These are phyloP conservation scores for Exophiala aquamarina DNA, from an alignment of 2,329 filamentous ascomycete species.

Conservation along the genomic window DNA sequence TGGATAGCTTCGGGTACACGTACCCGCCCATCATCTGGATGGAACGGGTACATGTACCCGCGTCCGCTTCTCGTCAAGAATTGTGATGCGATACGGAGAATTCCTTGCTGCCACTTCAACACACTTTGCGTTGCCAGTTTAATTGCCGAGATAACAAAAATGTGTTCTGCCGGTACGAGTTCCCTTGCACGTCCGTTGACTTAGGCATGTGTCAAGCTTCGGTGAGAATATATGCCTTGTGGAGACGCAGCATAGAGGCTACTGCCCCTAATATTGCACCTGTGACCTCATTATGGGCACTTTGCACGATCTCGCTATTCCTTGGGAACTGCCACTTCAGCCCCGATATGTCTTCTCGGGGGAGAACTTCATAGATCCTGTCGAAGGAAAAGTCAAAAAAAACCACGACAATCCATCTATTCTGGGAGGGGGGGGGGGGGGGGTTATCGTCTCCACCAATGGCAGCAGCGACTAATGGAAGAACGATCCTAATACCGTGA, in stretches of 20 bases:
- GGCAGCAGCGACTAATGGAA: slow-evolving; percentile 1
- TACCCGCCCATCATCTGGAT: background rate
- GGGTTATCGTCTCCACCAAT: slow-evolving; percentile 34
- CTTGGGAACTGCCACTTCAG: slow-evolving; percentile 28
- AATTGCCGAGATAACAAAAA: background rate
- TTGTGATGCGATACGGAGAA: background rate
- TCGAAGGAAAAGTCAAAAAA: slow-evolving; percentile 36
- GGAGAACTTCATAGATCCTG: slow-evolving; percentile 46
- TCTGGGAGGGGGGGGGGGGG: slow-evolving; percentile 36
- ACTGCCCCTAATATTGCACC: background rate
- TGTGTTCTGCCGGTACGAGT: background rate
- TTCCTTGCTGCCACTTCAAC: background rate
- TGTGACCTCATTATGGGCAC: background rate
- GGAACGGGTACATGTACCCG: too few species aligned
- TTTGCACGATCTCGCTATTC: slow-evolving; percentile 7
- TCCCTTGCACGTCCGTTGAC: background rate
- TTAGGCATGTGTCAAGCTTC: background rate
- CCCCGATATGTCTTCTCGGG: slow-evolving; percentile 39
- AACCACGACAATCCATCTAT: slow-evolving; percentile 32
- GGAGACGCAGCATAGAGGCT: background rate
- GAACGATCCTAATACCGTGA: slow-evolving; percentile 24
- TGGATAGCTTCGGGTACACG: background rate
- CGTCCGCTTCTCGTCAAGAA: too few species aligned
- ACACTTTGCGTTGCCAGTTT: background rate
- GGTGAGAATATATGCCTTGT: background rate